Base-by-base conservation (phyloP, 306 rosid species). In the Boehmeria nivea region DNA sequence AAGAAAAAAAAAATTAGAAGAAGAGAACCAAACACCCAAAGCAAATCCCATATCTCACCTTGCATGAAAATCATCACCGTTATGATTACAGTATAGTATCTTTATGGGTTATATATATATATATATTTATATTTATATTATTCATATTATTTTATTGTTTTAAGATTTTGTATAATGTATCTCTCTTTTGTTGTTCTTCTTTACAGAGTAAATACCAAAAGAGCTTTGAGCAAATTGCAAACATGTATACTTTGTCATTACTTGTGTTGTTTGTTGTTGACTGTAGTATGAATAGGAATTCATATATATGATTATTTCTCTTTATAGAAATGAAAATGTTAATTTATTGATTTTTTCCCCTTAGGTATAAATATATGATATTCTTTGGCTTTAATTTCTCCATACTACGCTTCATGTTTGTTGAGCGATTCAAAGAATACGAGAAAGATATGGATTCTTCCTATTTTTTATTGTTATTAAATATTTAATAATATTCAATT, bases 41-140 rank as follows among this genome's bases (percentile, higher is more conserved):
- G 81, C 72, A 79, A 59, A 64, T 58, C 55, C 62, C 59, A 57
- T 65, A n/a, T 67, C 71, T 42, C 55, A 64, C 70, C 26, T 40
- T 69, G 79, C 94, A 80, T 82, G 51, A 85, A 88, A 85, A 80
- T 85, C 93, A 78, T 78, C 88, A 77, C 72, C 81, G 38, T 51
- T 60, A 71, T 78, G 52, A 78, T 81, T 68, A 71, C 72, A 24
- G 76, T 70, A 69, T 72, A 69, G 61, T 34, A 54, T 69, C 69
- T 67, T 65, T 68, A 59, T 66, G 61, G 52, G 49, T 24, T 22
- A 48, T 23, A 23, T 22, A 48, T 19, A 49, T 49, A 49, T 50
- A 6, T 45, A 31, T 21, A 49, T 24, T 2, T 47, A 47, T 17
- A 53, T 31, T 27, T 24, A 23, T 44, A n/a, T 42, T 43, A 68